Evolutionary conservation across 1,284 basidiomycete genomes (phyloP), one percentile per base, ranked within the genome.

Genomic region (Psilocybe mexicana): DNA sequence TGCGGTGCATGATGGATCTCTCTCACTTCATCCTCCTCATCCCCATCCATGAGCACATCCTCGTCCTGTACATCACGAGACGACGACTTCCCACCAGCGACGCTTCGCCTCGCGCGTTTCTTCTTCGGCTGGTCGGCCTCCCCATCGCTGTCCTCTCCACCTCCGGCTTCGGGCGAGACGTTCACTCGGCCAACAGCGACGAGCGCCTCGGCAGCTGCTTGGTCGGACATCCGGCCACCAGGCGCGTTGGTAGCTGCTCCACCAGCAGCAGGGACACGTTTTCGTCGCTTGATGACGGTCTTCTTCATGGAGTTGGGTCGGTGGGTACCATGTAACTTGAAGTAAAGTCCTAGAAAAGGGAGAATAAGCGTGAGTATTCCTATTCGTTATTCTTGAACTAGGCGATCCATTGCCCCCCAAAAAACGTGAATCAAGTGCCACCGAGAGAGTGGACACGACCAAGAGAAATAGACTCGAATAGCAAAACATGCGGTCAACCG

Each of bases 231-330:
- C 49, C 87, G 83, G 57, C 80, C 18, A 18, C 18, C 82, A 24
- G 70, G 61, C 49, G 68, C 57, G 60, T 69, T 68, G 5, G 63
- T 62, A 26, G 58, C 62, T 24, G 65, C 67, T 24, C 72, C 70
- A 10, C 73, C 77, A 63, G 73, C 79, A 65, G 93, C 94, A 49
- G 95, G 93, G 30, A 98, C 94, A 65, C 96, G 89, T 78, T 98
- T 98, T 62, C 96, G 83, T 38, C 96, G 87, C 79, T 99, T 99
- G 81, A 99, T 99, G 66, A 98, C 94, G 2, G 93, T 92, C 81
- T 98, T 98, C 77, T 97, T 98, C 94, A 99, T 96, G 58, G 94
- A 94, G 62, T 96, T 96, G 35, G 96, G 96, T 44, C 96, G 88
- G 67, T 98, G 95, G 0, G 93, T 94, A 57, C 95, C 94, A 79